A percentile compares a stretch with the other conserved stretches of the same genome.
phyloP scores from a whole-genome alignment of 441 rosid species.

The Erysimum cheiri region DNA sequence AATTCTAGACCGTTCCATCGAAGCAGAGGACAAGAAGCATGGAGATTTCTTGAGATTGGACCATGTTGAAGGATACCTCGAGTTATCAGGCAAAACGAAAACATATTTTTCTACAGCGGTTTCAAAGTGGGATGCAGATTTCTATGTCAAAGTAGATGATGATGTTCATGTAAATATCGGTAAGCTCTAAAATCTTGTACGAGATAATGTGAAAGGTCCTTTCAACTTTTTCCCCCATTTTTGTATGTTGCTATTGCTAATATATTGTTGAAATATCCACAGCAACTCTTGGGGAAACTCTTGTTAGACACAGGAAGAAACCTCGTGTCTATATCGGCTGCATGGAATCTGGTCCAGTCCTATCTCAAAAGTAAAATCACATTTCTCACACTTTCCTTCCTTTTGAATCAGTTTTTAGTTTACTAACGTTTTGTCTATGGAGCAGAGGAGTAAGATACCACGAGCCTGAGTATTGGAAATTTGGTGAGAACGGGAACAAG shows the following conservation, averaged over 20 bases:
- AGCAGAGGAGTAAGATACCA: conserved; percentile 93
- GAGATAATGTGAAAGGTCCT: not conserved
- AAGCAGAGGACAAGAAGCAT: conserved; percentile 88
- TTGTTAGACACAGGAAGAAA: conserved; percentile 65
- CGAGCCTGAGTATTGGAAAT: conserved; percentile 94
- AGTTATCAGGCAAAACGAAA: conserved; percentile 67
- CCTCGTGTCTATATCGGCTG: conserved; percentile 72
- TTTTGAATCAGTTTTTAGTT: conserved; percentile 6
- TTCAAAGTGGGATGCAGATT: conserved; percentile 88
- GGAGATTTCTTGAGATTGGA: conserved; percentile 91
- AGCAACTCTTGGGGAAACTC: conserved; percentile 95
- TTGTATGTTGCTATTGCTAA: conserved; percentile 6
- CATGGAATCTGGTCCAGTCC: conserved; percentile 84
- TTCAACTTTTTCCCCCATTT: not conserved
- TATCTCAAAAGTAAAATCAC: conserved; percentile 60
- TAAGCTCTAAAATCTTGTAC: conserved; percentile 46
- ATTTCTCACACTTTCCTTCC: conserved; percentile 2
- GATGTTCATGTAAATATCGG: conserved; percentile 87
- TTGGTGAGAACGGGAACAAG: conserved; percentile 92
- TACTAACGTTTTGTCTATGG: conserved; percentile 18
- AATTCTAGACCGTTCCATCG: conserved; percentile 86
- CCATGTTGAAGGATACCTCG: conserved; percentile 75
- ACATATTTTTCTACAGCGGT: conserved; percentile 63
- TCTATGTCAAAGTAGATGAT: conserved; percentile 89
- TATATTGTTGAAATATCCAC: conserved; percentile 41